Evolutionary conservation across 352 stramenopile species (phyloP), one percentile per base, ranked within the genome.

Genomic region (Aphanomyces stellatus): DNA sequence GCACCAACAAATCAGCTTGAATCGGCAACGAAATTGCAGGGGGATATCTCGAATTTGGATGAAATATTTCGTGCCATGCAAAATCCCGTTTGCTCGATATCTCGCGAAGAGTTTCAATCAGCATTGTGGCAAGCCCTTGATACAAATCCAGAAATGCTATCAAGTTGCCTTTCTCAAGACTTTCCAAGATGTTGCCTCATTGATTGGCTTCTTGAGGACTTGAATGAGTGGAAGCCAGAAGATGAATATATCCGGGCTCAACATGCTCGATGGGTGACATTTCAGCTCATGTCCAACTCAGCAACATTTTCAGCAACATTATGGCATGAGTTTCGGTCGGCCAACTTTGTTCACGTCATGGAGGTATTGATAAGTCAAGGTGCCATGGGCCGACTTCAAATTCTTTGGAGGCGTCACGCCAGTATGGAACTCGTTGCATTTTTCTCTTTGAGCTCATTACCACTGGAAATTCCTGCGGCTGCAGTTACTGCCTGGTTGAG

Each of bases 381-480:
- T 19, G 43, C 60, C 15, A n/a, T 67, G 11, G 40, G 37, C 17
- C 41, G 60, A 10, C 41, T 67, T 41, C 60, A 67, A 60, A 48
- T 67, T 22, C 46, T 67, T 11, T 67, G 60, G 60, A 37, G 60
- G 15, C 60, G 60, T 11, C 60, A 67, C 27, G 41, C 57, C 5
- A 33, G 25, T 41, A 5, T 40, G 10, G 24, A 56, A 7, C 19
- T 67, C 13, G 34, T 67, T n/a, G n/a, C 11, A 19, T 22, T 41
- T 13, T 67, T 67, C 34, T 41, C 40, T 8, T n/a, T 67, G 13
- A 8, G 8, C 22, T 31, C 30, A 17, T 51, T 67, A 8, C 60
- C 60, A 17, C 28, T 59, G 22, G 60, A 67, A 8, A 19, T 67
- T 3, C 28, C 40, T 25, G 60, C 60, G 13, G 17, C n/a, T 4